Percentiles rank a stretch among this genome's conserved stretches.
phyloP scores from a whole-genome alignment of 441 rosid genomes.

The Gossypium laxum region DNA sequence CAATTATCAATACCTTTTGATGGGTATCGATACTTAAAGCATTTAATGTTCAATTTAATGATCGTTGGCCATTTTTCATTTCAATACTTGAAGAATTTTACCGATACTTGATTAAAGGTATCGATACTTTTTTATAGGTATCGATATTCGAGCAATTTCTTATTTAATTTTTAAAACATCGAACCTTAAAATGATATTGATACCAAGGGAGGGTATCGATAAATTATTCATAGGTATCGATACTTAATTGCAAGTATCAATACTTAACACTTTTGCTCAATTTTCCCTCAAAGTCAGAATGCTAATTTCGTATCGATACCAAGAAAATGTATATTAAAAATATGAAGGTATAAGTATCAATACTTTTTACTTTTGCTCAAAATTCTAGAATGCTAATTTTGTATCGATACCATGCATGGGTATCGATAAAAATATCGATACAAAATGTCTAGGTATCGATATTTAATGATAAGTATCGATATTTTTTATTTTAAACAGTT shows the following conservation, averaged over 20 bases:
- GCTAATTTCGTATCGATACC: background rate
- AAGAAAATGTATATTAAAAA: too few relatives aligned
- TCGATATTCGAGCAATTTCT: too few relatives aligned
- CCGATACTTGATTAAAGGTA: background rate
- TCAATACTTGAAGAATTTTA: background rate
- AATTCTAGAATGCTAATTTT: background rate
- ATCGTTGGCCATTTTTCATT: background rate
- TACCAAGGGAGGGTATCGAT: background rate
- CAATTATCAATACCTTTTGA: background rate
- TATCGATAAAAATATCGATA: too few relatives aligned
- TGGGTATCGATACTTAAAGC: background rate
- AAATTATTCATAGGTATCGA: background rate
- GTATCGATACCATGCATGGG: background rate
- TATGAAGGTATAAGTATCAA: too few relatives aligned
- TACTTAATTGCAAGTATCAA: background rate
- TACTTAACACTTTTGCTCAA: too few relatives aligned
- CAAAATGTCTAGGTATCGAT: background rate
- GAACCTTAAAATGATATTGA: background rate
- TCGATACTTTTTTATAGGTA: too few relatives aligned
- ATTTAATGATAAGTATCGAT: too few relatives aligned
- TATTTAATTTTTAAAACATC: background rate
- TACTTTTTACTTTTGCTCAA: background rate
- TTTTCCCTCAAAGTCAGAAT: background rate
- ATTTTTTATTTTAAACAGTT: too few relatives aligned
- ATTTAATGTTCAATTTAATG: background rate